Evolutionary conservation across 73 alveolate genomes (phyloP).

Genomic region (Paramecium bursaria): DNA sequence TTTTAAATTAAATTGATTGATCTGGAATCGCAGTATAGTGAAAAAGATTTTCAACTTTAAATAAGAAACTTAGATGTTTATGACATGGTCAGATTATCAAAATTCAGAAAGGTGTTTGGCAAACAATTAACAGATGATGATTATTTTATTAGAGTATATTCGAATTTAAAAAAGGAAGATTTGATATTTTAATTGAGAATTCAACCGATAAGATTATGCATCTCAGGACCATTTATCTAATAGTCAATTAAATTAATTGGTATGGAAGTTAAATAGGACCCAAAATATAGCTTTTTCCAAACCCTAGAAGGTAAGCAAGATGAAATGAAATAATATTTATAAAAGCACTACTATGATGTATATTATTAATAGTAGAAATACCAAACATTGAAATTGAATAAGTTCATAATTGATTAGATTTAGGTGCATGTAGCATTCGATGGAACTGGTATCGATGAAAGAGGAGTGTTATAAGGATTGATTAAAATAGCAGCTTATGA

Average conservation of each 20-base stretch:
- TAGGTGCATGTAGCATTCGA: constrained; percentile 4
- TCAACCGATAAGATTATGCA: constrained; percentile 1
- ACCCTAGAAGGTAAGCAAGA: too few species aligned
- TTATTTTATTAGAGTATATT: too few species aligned
- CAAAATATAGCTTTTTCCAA: too few species aligned
- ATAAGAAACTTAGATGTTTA: background rate
- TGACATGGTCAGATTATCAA: background rate
- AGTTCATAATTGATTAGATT: constrained; percentile 26
- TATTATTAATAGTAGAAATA: background rate
- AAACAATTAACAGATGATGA: background rate
- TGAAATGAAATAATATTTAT: too few species aligned
- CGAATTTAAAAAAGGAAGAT: background rate
- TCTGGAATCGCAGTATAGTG: too few species aligned
- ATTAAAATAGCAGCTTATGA: constrained; percentile 17
- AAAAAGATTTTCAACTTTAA: too few species aligned
- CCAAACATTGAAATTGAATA: background rate
- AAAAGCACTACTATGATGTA: too few species aligned
- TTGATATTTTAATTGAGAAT: background rate
- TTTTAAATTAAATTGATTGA: too few species aligned
- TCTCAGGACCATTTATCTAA: constrained; percentile 37
- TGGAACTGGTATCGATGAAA: constrained; percentile 5
- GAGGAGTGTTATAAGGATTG: background rate
- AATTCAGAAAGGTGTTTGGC: background rate
- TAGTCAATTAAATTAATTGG: too few species aligned
- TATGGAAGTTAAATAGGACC: too few species aligned